These are phyloP conservation scores for Plantago elongata DNA, from an alignment of 257 asterid species.

Conservation along the genomic window DNA sequence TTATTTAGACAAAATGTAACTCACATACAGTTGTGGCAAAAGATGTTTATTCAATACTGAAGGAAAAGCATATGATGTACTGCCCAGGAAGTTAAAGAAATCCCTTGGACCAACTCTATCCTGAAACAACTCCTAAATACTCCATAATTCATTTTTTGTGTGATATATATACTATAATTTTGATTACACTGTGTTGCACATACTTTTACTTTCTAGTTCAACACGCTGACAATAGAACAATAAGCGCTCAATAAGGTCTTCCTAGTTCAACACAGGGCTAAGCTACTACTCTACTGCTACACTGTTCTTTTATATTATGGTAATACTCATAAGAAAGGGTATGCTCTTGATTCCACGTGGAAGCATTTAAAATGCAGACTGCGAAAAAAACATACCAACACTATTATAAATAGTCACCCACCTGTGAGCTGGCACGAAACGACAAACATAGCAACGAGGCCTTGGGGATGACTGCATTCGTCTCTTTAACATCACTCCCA, in stretches of 20 bases:
- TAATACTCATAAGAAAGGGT: neutral
- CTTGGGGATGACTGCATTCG: constrained; percentile 39
- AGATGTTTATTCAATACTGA: too few species aligned
- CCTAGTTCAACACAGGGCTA: neutral
- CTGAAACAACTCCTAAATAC: too few species aligned
- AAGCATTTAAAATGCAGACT: neutral
- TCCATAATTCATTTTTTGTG: too few species aligned
- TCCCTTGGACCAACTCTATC: neutral
- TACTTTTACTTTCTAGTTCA: too few species aligned
- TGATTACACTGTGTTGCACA: too few species aligned
- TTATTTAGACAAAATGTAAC: too few species aligned
- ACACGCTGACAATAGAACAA: too few species aligned
- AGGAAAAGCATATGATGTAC: too few species aligned
- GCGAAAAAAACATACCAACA: neutral
- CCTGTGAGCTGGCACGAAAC: constrained; percentile 79
- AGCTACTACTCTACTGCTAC: neutral
- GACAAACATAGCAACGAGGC: constrained; percentile 68
- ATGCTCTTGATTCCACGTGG: neutral
- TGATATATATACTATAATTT: too few species aligned
- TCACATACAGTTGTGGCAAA: neutral
- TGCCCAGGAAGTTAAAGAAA: neutral
- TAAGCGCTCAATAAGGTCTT: neutral
- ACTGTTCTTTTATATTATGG: neutral
- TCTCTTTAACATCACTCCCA: constrained; percentile 23
- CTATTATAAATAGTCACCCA: constrained; percentile 17